Percentiles rank a stretch among this genome's conserved stretches.
phyloP scores from a whole-genome alignment of 805 yeast genomes.

The Metschnikowia santaceciliae region DNA sequence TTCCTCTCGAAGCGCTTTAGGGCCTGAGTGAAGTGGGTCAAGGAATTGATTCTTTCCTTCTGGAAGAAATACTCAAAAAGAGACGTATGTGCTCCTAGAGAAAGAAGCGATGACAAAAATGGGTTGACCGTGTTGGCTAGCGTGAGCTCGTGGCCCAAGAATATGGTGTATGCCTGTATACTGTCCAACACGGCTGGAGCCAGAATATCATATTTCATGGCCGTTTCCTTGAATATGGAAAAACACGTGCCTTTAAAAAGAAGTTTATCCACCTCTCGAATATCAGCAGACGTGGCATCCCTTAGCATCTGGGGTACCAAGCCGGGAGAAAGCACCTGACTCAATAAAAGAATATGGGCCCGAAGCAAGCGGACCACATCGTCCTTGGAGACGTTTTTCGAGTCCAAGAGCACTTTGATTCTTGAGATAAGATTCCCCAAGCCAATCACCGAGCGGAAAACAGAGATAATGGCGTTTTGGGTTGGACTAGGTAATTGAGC shows the following conservation, averaged over 20 bases:
- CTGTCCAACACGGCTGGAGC: constrained; percentile 14
- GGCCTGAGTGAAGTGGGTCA: constrained; percentile 1
- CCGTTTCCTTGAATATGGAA: constrained; percentile 24
- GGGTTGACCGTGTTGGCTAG: constrained; percentile 11
- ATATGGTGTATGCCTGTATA: constrained; percentile 21
- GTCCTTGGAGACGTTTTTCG: constrained; percentile 13
- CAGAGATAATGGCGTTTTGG: constrained; percentile 7
- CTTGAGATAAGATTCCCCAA: constrained; percentile 27
- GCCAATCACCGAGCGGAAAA: constrained; percentile 26
- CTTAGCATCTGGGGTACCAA: constrained; percentile 13
- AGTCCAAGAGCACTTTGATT: constrained; percentile 7
- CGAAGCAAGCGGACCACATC: constrained; percentile 4
- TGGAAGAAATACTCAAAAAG: constrained; percentile 25
- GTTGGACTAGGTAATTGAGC: constrained; percentile 15
- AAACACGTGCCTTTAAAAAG: constrained; percentile 33
- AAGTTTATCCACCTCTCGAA: constrained; percentile 34
- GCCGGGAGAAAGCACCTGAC: constrained; percentile 15
- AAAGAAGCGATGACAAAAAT: constrained; percentile 21
- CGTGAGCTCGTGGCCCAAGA: constrained; percentile 19
- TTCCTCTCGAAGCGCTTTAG: constrained; percentile 29
- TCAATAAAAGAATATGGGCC: constrained; percentile 14
- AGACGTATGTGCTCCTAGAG: constrained; percentile 19
- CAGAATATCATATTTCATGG: constrained; percentile 8
- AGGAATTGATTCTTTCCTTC: background rate
- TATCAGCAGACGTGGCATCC: constrained; percentile 9